Base-by-base conservation (phyloP, 495 filamentous ascomycete genomes). In the Aspergillus nidulans region DNA sequence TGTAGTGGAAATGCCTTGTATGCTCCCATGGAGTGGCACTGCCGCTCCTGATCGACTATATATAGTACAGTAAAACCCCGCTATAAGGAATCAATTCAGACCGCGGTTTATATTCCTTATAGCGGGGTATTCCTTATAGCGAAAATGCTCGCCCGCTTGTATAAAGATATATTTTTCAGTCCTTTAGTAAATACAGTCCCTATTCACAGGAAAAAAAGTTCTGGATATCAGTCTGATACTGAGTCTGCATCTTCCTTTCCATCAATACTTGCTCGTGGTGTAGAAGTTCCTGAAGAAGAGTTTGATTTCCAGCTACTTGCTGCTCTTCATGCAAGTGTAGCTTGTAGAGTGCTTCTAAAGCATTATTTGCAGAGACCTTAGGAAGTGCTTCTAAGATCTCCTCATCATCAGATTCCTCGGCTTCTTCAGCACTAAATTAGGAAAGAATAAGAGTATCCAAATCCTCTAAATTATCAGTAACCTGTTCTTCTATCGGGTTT, bases 261-360 rank as follows among this genome's bases (percentile, higher is more conserved):
- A n/a, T n/a, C n/a, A n/a, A n/a, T n/a, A n/a, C n/a, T n/a, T n/a
- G n/a, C n/a, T 28, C 26, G 4, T 5, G 9, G 26, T 28, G 9
- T 28, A 5, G 5, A 5, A 28, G 26, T 5, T 4, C 9, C 26
- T 28, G 4, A 5, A 28, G 9, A 28, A 9, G 5, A 28, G 26
- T 9, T 28, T 5, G 4, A 28, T 28, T 28, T 4, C 58, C 49
- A 20, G 46, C 48, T 4, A 21, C 15, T 40, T 63, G 61, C 46
- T 63, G 58, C 32, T 57, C 61, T 45, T 60, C 53, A 39, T n/a
- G n/a, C n/a, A n/a, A n/a, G n/a, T n/a, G n/a, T n/a, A n/a, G n/a
- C n/a, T n/a, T n/a, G n/a, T n/a, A 45, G 52, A 63, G 38, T n/a
- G 39, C 34, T 28, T 60, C 47, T 38, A 63, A 45, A 19, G 57